phyloP scores from a whole-genome alignment of 768 basidiomycete genomes.

The Gloeopeniophorella convolvens region DNA sequence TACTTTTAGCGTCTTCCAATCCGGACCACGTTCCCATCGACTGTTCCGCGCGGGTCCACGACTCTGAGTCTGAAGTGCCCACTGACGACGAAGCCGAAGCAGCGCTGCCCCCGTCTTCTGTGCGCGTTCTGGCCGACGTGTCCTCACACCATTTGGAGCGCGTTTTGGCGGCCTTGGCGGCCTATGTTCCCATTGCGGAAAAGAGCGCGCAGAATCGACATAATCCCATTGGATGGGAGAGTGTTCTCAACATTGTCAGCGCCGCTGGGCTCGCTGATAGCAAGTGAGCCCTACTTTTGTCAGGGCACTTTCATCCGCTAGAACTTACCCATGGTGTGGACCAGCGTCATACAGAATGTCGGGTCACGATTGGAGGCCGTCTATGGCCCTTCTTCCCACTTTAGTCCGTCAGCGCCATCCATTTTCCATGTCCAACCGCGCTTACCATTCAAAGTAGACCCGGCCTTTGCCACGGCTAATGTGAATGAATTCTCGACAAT shows the following conservation, averaged over 20 bases:
- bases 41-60: constrained; percentile 10
- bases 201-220: constrained; percentile 62
- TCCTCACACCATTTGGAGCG: constrained; percentile 42
- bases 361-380: constrained; percentile 13
- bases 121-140: constrained; percentile 36
- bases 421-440: background rate
- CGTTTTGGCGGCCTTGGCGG: constrained; percentile 48
- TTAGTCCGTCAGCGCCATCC: background rate
- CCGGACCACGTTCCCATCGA: background rate
- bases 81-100: constrained; percentile 26
- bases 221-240: constrained; percentile 55
- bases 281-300: constrained; percentile 21
- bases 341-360: constrained; percentile 12
- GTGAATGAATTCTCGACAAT: background rate
- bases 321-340: background rate
- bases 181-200: constrained; percentile 47
- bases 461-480: background rate
- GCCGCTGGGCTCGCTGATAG: constrained; percentile 32
- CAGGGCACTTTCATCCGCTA: background rate
- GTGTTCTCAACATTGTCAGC: constrained; percentile 48
- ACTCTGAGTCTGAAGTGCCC: background rate
- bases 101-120: constrained; percentile 28
- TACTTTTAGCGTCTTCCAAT: constrained; percentile 21
- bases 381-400: constrained; percentile 6
- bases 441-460: background rate